phyloP scores from a whole-genome alignment of 257 asterid genomes.

The Linderniella brevidens region DNA sequence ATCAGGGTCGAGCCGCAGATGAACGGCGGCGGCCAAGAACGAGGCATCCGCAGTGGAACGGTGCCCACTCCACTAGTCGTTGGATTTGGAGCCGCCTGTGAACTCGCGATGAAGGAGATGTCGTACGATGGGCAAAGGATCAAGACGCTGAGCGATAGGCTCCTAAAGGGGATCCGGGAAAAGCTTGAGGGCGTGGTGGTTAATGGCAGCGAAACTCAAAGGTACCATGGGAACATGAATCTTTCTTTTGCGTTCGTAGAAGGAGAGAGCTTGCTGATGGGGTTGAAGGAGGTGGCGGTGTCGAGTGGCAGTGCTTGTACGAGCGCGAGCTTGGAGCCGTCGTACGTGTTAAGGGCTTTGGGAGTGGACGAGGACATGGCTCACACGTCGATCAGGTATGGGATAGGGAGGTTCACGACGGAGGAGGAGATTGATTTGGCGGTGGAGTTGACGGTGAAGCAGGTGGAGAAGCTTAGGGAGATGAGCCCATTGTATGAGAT shows the following conservation, averaged over 20 bases:
- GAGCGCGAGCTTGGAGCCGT: slow-evolving; percentile 95
- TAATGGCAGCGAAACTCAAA: slow-evolving; percentile 79
- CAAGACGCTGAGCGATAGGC: slow-evolving; percentile 37
- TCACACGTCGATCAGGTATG: slow-evolving; percentile 87
- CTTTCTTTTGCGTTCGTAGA: slow-evolving; percentile 89
- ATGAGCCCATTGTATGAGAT: slow-evolving; percentile 97
- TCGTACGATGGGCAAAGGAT: slow-evolving; percentile 70
- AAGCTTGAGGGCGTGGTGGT: slow-evolving; percentile 76
- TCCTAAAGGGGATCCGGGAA: slow-evolving; percentile 51
- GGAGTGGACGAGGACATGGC: slow-evolving; percentile 99
- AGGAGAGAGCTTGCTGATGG: slow-evolving; percentile 98
- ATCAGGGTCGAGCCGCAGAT: slow-evolving; percentile 92
- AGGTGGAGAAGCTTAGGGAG: slow-evolving; percentile 91
- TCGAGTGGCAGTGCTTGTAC: slow-evolving; percentile 99
- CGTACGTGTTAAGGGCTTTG: slow-evolving; percentile 87
- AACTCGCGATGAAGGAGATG: slow-evolving; percentile 85
- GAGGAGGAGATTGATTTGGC: slow-evolving; percentile 85
- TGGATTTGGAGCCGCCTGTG: slow-evolving; percentile 93
- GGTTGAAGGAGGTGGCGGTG: slow-evolving; percentile 93
- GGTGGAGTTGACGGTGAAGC: slow-evolving; percentile 69
- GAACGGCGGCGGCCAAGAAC: slow-evolving; percentile 99
- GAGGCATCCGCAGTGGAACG: slow-evolving; percentile 97
- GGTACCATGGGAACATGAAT: slow-evolving; percentile 83
- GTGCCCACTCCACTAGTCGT: slow-evolving; percentile 90
- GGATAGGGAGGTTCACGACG: slow-evolving; percentile 92